These are phyloP conservation scores for Penicillium dipodomyicola DNA, from an alignment of 495 filamentous ascomycete species.

Conservation along the genomic window DNA sequence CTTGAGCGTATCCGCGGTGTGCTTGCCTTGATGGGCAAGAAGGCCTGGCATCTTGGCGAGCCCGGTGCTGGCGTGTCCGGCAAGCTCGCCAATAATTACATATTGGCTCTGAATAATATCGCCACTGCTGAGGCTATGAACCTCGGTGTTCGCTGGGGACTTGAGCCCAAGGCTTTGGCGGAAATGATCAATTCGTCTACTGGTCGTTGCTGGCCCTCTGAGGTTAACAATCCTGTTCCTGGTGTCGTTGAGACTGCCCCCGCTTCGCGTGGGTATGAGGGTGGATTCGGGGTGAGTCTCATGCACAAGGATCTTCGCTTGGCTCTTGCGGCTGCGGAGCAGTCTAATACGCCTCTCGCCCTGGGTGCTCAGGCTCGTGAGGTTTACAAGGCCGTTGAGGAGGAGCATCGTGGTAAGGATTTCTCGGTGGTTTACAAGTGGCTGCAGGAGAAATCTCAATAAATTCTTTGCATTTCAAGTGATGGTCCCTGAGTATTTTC, in stretches of 20 bases:
- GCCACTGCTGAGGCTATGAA: conserved; percentile 93
- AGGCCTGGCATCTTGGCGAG: conserved; percentile 73
- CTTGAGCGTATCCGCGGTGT: conserved; percentile 61
- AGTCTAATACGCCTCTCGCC: conserved; percentile 63
- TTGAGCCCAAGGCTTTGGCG: conserved; percentile 75
- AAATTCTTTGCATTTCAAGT: neutral
- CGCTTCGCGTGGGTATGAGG: conserved; percentile 68
- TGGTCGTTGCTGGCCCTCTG: conserved; percentile 86
- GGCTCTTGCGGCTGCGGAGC: conserved; percentile 68
- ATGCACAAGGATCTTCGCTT: conserved; percentile 83
- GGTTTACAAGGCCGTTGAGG: conserved; percentile 65
- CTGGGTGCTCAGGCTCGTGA: conserved; percentile 61
- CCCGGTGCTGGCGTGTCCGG: conserved; percentile 79
- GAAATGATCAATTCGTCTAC: conserved; percentile 82
- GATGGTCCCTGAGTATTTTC: neutral
- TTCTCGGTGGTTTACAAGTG: conserved; percentile 85
- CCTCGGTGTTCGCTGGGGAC: conserved; percentile 77
- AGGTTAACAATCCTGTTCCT: conserved; percentile 89
- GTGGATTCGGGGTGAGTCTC: conserved; percentile 78
- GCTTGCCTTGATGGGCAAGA: conserved; percentile 76
- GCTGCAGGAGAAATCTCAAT: conserved; percentile 47
- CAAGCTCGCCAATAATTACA: conserved; percentile 92
- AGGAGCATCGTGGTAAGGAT: conserved; percentile 66
- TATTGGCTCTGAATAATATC: conserved; percentile 88
- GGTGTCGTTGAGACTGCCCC: conserved; percentile 75